Base-by-base conservation (phyloP, 345 rosid species). In the Citrus mangshanensis region DNA sequence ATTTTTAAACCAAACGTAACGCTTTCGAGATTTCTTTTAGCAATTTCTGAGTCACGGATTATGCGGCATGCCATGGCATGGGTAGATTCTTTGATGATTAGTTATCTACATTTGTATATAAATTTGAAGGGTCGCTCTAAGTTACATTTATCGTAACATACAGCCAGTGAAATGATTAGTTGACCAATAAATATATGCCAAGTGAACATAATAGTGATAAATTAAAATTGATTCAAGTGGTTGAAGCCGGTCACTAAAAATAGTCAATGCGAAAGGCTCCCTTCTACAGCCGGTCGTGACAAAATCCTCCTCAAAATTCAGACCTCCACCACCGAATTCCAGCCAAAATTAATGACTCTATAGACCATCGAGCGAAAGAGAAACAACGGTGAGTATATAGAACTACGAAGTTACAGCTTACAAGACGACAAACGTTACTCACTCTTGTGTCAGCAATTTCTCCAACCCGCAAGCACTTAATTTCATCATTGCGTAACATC, bases 371-470 rank as follows among this genome's bases (percentile, higher is more conserved):
- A 72, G 66, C 24, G 42, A 9, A 16, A 30, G 54, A 73, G 51
- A 9, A 34, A 65, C 77, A 64, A 13, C 51, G 5, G 73, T 85
- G 89, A 89, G 87, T 73, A 34, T 83, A 42, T 87, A 88, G 90
- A 89, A 89, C 80, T 87, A 89, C 81, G 89, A 84, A 38, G 90
- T 89, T 4, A 85, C 91, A 76, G 89, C 90, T 73, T 89, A 89
- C 84, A 89, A 89, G 67, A 89, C 97, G 56, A 95, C 99, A 63
- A 92, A 93, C 79, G 98, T 94, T 61, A 87, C 97, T 42, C 97
- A 96, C 84, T 92, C 98, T 7, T 93, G 98, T 79, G 98, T 94
- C 62, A 95, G 97, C 84, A 92, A 94, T 87, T 93, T 96, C 93
- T 93, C 99, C 77, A 77, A 88, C 73, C 91, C 95, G 64, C 97